A percentile compares a stretch with the other conserved stretches of the same genome.
Conservation (phyloP, 2,329 filamentous ascomycete genomes). For the Rhinocladiella mackenziei region DNA sequence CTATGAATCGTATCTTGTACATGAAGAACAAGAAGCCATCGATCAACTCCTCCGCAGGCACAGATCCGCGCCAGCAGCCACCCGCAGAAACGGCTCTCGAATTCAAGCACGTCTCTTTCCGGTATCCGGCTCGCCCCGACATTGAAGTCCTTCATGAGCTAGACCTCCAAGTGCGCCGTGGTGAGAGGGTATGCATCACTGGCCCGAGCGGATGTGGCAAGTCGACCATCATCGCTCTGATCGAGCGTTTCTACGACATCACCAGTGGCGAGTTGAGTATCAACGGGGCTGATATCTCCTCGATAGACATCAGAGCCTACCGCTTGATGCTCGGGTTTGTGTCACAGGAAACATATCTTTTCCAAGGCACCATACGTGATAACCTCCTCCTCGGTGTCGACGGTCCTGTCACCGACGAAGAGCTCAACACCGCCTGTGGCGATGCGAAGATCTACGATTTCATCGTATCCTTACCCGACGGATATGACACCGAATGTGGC, state of each 20-base stretch:
- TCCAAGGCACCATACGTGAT: slow-evolving; percentile 83
- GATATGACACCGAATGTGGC: slow-evolving; percentile 52
- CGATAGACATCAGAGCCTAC: slow-evolving; percentile 54
- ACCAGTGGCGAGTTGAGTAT: slow-evolving; percentile 72
- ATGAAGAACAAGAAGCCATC: no score
- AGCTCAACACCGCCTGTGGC: slow-evolving; percentile 57
- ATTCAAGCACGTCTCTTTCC: background rate
- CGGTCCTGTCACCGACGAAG: slow-evolving; percentile 64
- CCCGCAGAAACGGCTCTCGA: no score
- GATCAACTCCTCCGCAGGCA: no score
- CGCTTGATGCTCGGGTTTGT: slow-evolving; percentile 72
- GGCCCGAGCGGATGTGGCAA: slow-evolving; percentile 91
- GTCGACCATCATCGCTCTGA: slow-evolving; percentile 80
- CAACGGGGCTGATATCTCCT: slow-evolving; percentile 75
- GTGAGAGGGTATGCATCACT: slow-evolving; percentile 61
- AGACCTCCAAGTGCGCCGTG: slow-evolving; percentile 49
- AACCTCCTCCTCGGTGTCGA: slow-evolving; percentile 78
- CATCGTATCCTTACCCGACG: slow-evolving; percentile 45
- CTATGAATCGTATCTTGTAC: no score
- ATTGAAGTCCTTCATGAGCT: slow-evolving; percentile 52
- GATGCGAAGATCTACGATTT: slow-evolving; percentile 50
- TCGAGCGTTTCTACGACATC: slow-evolving; percentile 92
- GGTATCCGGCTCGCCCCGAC: background rate
- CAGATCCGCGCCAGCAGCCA: no score
- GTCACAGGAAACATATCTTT: slow-evolving; percentile 87